phyloP scores from a whole-genome alignment of 2,329 filamentous ascomycete genomes.

The Phaeosphaeria sp. region DNA sequence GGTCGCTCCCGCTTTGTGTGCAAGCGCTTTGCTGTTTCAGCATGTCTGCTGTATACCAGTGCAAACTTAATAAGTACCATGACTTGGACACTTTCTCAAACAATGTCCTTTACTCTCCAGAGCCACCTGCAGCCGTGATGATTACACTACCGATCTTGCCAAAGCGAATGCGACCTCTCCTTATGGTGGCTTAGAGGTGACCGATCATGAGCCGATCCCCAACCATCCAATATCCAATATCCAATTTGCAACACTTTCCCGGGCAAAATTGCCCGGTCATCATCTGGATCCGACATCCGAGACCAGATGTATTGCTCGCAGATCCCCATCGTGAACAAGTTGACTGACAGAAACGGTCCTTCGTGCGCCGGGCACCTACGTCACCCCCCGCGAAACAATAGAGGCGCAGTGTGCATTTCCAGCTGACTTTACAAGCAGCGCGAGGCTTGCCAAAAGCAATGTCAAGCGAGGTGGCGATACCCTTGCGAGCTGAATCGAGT shows the following conservation, averaged over 20 bases:
- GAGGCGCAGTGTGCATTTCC: conserved; percentile 16
- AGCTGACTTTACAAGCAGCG: conserved; percentile 2
- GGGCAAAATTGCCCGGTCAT: not conserved
- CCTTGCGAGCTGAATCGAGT: not conserved
- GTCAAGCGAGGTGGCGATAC: not conserved
- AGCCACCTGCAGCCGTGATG: not conserved
- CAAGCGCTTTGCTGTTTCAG: conserved; percentile 30
- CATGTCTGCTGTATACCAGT: conserved; percentile 14
- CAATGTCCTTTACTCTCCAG: not conserved
- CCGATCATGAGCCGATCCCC: not conserved
- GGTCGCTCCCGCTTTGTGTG: conserved; percentile 12
- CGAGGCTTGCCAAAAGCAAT: not conserved
- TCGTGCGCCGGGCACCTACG: conserved; percentile 4
- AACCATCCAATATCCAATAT: not conserved
- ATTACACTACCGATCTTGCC: not conserved
- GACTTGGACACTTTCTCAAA: conserved; percentile 3
- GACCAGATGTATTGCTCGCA: not conserved
- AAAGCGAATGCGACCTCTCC: not conserved
- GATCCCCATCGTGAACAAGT: not conserved
- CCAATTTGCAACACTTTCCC: too few relatives aligned
- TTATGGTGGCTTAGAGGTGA: not conserved
- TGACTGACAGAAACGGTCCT: conserved; percentile 1
- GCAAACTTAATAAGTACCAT: conserved; percentile 7
- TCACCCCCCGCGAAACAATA: conserved; percentile 16
- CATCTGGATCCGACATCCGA: not conserved